Percentiles rank a stretch among this genome's conserved stretches.
Conservation (phyloP, 345 rosid species). For the Eucalyptus caleyi region DNA sequence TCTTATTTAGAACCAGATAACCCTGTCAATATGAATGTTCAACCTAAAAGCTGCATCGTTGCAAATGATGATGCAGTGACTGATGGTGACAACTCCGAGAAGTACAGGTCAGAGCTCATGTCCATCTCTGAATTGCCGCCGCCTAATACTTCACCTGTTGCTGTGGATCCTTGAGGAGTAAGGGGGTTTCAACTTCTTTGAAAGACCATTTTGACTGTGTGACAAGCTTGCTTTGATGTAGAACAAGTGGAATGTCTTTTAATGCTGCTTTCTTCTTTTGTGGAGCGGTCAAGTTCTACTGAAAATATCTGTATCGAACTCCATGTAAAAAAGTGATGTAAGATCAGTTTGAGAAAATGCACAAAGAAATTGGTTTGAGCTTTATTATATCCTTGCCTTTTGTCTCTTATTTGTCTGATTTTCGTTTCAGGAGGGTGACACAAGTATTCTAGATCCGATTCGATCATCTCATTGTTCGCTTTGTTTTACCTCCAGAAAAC, state of each 20-base stretch:
- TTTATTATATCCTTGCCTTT: background rate
- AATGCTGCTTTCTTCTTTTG: background rate
- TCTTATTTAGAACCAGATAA: background rate
- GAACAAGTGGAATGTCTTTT: background rate
- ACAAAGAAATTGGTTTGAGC: background rate
- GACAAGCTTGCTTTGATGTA: background rate
- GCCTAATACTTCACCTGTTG: background rate
- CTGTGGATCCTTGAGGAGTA: background rate
- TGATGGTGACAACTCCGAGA: background rate
- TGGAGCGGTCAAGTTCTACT: background rate
- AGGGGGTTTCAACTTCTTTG: background rate
- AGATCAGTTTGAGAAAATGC: background rate
- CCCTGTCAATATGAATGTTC: background rate
- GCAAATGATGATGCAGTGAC: background rate
- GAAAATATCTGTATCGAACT: background rate
- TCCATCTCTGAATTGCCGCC: background rate
- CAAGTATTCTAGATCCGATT: background rate
- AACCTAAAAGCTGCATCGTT: background rate
- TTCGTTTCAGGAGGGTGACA: background rate
- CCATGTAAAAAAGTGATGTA: background rate
- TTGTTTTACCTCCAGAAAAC: background rate
- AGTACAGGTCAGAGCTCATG: constrained; percentile 3
- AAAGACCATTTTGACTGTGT: background rate
- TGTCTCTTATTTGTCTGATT: background rate
- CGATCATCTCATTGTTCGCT: background rate